A percentile compares a stretch with the other conserved stretches of the same genome.
Evolutionary conservation across 2,329 filamentous ascomycete genomes (phyloP).

Genomic region (Paramyrothecium roridum): DNA sequence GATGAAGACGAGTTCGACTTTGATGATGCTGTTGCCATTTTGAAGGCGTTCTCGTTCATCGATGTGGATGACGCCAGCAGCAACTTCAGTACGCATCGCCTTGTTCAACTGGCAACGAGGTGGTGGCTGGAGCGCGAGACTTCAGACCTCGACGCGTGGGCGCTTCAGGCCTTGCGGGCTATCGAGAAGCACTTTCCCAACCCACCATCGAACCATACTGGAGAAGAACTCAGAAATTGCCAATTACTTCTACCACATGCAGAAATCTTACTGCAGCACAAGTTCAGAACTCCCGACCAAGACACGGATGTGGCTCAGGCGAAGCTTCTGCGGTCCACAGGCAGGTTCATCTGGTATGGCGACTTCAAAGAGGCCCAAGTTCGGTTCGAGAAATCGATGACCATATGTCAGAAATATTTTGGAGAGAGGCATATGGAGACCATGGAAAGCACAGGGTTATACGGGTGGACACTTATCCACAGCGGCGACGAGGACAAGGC

Average conservation of each 20-base stretch:
- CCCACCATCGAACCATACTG: background rate
- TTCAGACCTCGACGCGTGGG: conserved; percentile 3
- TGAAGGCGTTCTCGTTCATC: conserved; percentile 6
- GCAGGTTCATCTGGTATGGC: conserved; percentile 5
- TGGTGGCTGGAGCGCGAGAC: conserved; percentile 7
- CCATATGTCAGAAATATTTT: background rate
- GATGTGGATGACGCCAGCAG: conserved; percentile 2
- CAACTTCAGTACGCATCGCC: conserved; percentile 5
- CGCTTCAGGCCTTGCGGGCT: conserved; percentile 3
- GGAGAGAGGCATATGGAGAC: conserved; percentile 6
- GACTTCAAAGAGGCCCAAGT: conserved; percentile 3
- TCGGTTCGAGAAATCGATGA: conserved; percentile 2
- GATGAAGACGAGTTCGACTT: conserved; percentile 1
- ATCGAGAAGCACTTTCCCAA: conserved; percentile 1
- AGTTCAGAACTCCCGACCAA: conserved; percentile 1
- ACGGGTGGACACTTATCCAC: conserved; percentile 1
- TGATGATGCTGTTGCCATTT: conserved; percentile 1
- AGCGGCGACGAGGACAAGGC: background rate
- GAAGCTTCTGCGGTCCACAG: conserved; percentile 2
- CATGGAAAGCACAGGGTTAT: conserved; percentile 1
- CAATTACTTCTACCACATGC: conserved; percentile 5
- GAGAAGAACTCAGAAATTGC: conserved; percentile 1
- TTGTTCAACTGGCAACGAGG: conserved; percentile 5
- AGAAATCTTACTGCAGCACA: conserved; percentile 4
- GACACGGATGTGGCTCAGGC: conserved; percentile 1